Conservation (phyloP, 108 stramenopile species). For the Nitzschia sp. region DNA sequence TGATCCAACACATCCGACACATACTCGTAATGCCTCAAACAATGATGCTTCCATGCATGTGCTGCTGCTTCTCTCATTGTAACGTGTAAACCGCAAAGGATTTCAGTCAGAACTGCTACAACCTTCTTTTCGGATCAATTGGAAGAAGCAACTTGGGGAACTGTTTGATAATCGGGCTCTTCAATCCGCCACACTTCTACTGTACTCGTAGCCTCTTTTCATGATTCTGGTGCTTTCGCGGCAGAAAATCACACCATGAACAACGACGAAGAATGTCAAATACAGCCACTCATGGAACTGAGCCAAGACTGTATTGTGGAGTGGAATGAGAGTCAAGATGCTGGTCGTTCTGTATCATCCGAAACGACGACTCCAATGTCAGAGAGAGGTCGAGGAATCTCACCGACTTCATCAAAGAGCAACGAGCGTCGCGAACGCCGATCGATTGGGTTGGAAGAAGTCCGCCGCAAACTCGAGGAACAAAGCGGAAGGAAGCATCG, state of each 20-base stretch:
- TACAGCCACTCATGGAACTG: conserved; percentile 17
- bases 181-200: too few relatives aligned
- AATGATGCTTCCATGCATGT: too few relatives aligned
- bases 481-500: neutral
- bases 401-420: neutral
- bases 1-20: too few relatives aligned
- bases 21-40: too few relatives aligned
- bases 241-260: neutral
- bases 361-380: neutral
- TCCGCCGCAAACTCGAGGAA: neutral
- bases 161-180: too few relatives aligned
- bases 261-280: neutral
- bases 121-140: too few relatives aligned
- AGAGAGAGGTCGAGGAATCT: neutral
- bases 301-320: conserved; percentile 39
- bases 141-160: too few relatives aligned
- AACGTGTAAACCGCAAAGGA: too few relatives aligned
- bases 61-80: too few relatives aligned
- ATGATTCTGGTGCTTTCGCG: too few relatives aligned
- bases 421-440: neutral
- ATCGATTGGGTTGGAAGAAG: neutral
- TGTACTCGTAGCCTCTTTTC: too few relatives aligned
- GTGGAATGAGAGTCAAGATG: conserved; percentile 43
- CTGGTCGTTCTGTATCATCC: conserved; percentile 6
- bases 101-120: too few relatives aligned